Base-by-base conservation (phyloP, 768 basidiomycete species). In the Pholiota molesta region DNA sequence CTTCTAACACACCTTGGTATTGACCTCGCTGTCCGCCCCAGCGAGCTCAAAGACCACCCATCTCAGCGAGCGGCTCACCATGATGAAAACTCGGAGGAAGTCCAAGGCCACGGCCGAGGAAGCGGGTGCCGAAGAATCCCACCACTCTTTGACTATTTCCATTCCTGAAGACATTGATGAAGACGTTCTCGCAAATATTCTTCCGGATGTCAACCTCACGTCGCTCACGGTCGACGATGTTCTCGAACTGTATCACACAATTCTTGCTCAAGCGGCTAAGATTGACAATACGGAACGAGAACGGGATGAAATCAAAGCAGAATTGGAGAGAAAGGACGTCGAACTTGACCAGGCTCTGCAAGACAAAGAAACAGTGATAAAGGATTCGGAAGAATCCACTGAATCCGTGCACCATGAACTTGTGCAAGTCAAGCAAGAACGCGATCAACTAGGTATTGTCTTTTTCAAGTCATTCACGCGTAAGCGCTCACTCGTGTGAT, bases 281-380 rank as follows among this genome's bases (percentile, higher is more conserved):
- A 71, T 85, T 17, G 87, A 91, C 57, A 77, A 73, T 61, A 74
- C 81, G 2, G 81, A 84, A 53, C 78, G 85, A 55, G 88, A 92
- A 62, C 74, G 91, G 35, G 93, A 95, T 72, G 89, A 89, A 63
- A 75, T 83, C 61, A 86, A 81, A 45, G 91, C 91, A 2, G 86
- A 87, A 52, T 71, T 79, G 10, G 84, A 91, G 67, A 84, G 83
- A 73, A 90, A 89, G 72, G 92, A 94, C 58, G 79, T 95, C 2
- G 93, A 95, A 72, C 78, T 94, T 37, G 93, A 95, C 72, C 92
- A 94, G 74, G 87, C 91, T 6, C 72, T 93, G 37, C 90, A 93
- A 67, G 92, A 95, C 71, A 84, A 83, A 56, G 91, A 95, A 70
- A 83, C 79, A 1, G 74, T 81, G 52, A 74, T 83, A 1, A 83